phyloP scores from a whole-genome alignment of 257 asterid genomes.

The Solanum virginianum region DNA sequence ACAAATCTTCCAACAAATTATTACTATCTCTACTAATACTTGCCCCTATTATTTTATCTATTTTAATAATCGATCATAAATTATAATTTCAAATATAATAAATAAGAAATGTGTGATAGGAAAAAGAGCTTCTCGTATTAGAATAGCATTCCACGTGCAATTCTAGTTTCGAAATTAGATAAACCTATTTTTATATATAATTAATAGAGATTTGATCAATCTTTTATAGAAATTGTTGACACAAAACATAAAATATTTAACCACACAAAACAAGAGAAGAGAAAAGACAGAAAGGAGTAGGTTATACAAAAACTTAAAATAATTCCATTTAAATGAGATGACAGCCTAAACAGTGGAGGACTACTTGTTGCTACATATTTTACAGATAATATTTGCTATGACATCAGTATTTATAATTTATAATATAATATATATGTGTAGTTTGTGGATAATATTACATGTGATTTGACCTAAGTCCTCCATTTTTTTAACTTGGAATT shows the following conservation, averaged over 20 bases:
- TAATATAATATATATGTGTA: background rate
- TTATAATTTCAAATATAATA: no score
- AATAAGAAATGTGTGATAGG: no score
- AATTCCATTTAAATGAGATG: background rate
- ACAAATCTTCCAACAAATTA: background rate
- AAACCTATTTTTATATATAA: no score
- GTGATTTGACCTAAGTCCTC: background rate
- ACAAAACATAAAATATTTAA: background rate
- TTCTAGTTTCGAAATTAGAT: no score
- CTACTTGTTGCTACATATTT: background rate
- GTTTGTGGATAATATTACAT: background rate
- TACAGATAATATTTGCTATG: background rate
- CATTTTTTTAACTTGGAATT: no score
- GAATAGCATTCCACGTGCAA: no score
- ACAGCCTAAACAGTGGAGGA: background rate
- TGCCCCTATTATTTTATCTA: no score
- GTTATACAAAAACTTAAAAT: background rate
- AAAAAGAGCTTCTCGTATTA: no score
- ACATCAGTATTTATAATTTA: background rate
- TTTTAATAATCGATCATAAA: background rate
- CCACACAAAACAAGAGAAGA: background rate
- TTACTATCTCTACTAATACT: background rate
- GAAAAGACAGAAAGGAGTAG: background rate
- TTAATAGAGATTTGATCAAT: background rate
- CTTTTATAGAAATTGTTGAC: background rate